Base-by-base conservation (phyloP, 2,329 filamentous ascomycete genomes). In the Colletotrichum sp. region DNA sequence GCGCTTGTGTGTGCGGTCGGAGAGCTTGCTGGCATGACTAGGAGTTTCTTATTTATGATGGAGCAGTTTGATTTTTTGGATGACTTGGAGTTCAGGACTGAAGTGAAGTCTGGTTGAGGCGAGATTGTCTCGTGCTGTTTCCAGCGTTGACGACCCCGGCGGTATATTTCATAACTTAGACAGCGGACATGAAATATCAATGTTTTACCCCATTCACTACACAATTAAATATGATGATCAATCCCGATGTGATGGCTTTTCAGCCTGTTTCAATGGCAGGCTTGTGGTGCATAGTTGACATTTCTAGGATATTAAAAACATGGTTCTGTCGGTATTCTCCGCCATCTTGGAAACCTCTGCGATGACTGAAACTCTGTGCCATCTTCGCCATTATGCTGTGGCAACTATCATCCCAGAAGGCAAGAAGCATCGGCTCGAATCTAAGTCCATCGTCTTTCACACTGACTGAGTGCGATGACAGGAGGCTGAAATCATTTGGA, bases 161-260 rank as follows among this genome's bases (percentile, higher is more conserved):
- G 39, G 3, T 0, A 9, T 18, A 4, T 2, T n/a, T 1, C 3
- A 43, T 12, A 1, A n/a, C 0, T 43, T 43, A 43, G 1, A n/a
- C 9, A 43, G 39, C 39, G 39, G 1, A n/a, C 39, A n/a, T 43
- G 0, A 5, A 6, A 12, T n/a, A 4, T n/a, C 6, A 12, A 3
- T 43, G 18, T 1, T n/a, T 43, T n/a, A 5, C 1, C 2, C 16
- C 16, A 8, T 43, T 43, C 39, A 6, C 18, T n/a, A n/a, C 39
- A 10, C 1, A 43, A 43, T 1, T 6, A 6, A 10, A 10, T 16
- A 0, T 10, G 16, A 43, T 43, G 39, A n/a, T 43, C 5, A 2
- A 43, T 6, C 18, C 18, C 18, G 5, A 10, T 43, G 5, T n/a
- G 8, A 18, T n/a, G 18, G n/a, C 16, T n/a, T 1, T 10, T 43